These are phyloP conservation scores for Mycena polygramma DNA, from an alignment of 768 basidiomycete genomes.

Conservation along the genomic window DNA sequence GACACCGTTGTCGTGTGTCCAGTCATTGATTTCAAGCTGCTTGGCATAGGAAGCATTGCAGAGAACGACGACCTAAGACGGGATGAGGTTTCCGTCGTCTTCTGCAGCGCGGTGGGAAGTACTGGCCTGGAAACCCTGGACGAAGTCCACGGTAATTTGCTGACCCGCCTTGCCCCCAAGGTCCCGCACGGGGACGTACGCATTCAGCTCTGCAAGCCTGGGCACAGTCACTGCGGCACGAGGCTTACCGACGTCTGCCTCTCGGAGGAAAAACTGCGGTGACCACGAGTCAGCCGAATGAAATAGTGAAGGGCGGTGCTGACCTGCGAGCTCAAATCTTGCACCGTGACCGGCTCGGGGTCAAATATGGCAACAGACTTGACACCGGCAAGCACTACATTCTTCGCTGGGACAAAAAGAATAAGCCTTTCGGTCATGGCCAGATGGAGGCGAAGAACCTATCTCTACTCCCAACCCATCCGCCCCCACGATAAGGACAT, in stretches of 20 bases:
- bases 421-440: constrained; percentile 6
- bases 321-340: constrained; percentile 94
- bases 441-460: constrained; percentile 53
- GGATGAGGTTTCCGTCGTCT: constrained; percentile 12
- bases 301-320: constrained; percentile 22
- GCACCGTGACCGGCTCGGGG: constrained; percentile 85
- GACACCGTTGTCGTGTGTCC: constrained; percentile 90
- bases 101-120: constrained; percentile 1
- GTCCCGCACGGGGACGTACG: constrained; percentile 93
- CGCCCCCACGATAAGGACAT: constrained; percentile 92
- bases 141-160: constrained; percentile 81
- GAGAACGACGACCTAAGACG: constrained; percentile 84
- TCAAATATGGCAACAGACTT: constrained; percentile 97
- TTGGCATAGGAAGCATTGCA: constrained; percentile 82
- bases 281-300: neutral
- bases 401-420: constrained; percentile 77
- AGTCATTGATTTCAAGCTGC: constrained; percentile 95
- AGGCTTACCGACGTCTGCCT: constrained; percentile 88
- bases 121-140: constrained; percentile 90
- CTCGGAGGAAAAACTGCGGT: constrained; percentile 90
- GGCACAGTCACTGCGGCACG: constrained; percentile 88
- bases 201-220: constrained; percentile 92
- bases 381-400: constrained; percentile 94
- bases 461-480: constrained; percentile 97
- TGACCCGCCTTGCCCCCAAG: constrained; percentile 83